Evolutionary conservation across 768 basidiomycete species (phyloP).

Genomic region (Rhodocollybia butyracea): DNA sequence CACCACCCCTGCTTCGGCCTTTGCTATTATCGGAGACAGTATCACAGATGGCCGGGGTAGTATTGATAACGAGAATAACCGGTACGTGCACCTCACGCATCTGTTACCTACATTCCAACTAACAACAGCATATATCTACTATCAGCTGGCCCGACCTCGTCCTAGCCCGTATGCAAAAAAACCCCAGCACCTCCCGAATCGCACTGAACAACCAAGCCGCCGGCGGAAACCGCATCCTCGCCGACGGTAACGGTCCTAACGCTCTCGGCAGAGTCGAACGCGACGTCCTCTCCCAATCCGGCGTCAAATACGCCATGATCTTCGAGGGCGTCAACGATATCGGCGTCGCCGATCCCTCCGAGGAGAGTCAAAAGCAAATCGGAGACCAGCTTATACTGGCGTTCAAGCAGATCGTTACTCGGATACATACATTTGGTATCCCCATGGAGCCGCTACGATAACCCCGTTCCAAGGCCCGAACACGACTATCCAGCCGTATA

Average conservation of each 20-base stretch:
- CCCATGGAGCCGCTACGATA: slow-evolving; percentile 48
- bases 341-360: slow-evolving; percentile 33
- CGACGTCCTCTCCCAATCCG: slow-evolving; percentile 45
- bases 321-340: slow-evolving; percentile 57
- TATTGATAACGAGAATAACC: slow-evolving; percentile 40
- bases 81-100: slow-evolving; percentile 20
- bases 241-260: slow-evolving; percentile 46
- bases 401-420: slow-evolving; percentile 40
- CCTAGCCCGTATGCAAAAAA: slow-evolving; percentile 36
- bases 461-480: slow-evolving; percentile 35
- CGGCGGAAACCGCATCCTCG: slow-evolving; percentile 50
- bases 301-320: slow-evolving; percentile 45
- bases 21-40: slow-evolving; percentile 49
- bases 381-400: slow-evolving; percentile 34
- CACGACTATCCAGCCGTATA: slow-evolving; percentile 33
- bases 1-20: slow-evolving; percentile 20
- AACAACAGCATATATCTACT: background rate
- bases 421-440: slow-evolving; percentile 38
- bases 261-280: slow-evolving; percentile 46
- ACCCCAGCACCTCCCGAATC: slow-evolving; percentile 28
- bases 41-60: slow-evolving; percentile 52
- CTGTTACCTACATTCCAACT: background rate
- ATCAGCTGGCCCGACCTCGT: slow-evolving; percentile 49
- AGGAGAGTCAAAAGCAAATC: slow-evolving; percentile 25
- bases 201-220: slow-evolving; percentile 49